Evolutionary conservation across 1,284 basidiomycete species (phyloP), one percentile per base, ranked within the genome.

Genomic region (Papiliotrema terrestris): DNA sequence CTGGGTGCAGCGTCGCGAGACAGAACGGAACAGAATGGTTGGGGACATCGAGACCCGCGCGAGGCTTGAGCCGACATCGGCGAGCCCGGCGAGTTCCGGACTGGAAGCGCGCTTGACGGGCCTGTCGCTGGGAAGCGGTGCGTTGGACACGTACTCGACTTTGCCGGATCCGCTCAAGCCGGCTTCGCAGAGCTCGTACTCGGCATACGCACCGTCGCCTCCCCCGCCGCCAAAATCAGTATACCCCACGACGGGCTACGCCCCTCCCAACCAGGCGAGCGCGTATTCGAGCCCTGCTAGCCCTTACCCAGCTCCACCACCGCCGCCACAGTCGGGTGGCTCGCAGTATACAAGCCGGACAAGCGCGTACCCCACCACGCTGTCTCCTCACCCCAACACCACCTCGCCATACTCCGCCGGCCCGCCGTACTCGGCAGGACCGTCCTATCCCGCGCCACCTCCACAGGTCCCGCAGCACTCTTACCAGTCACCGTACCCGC

Each of bases 21-120:
- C 78, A 0, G 91, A 97, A 71, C 82, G 91, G 15, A 84, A 88
- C 43, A 78, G 79, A 15, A 71, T 95, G 23, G 81, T 83, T 1
- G 79, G 81, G 1, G 85, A 89, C 60, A 80, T 88, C 2, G 91
- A 92, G 62, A 83, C 85, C 32, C 83, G 71, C 29, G 29, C 29
- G 29, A 5, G 29, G 5, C 29, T 32, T 11, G 29, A 32, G 29
- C 29, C 29, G 29, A 6, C 29, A 11, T 32, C 29, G 5, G 11
- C 29, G 29, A 11, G 29, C 29, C 5, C 29, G 29, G 11, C 29
- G 29, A 32, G 29, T 11, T 5, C 6, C 6, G 49, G 49, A 25
- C 29, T 52, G 3, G 51, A 52, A 17, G n/a, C 42, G n/a, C 44
- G 35, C 19, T 42, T 62, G 2, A 19, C 55, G 8, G 57, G 57